Evolutionary conservation across 129 eudicot genomes (phyloP).

Genomic region (Tanacetum coccineum): DNA sequence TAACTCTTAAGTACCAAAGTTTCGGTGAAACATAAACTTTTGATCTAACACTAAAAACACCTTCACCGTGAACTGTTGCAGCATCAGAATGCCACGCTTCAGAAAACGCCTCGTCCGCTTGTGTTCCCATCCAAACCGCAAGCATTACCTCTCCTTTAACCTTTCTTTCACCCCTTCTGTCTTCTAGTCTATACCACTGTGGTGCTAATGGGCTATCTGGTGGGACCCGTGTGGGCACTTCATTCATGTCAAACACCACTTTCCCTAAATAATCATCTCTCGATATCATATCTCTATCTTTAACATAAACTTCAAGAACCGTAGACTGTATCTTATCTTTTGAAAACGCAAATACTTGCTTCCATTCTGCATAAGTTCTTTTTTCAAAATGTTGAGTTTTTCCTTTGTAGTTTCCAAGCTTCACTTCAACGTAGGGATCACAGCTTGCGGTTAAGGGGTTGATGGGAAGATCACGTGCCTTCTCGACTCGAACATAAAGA

Average conservation of each 20-base stretch:
- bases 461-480: conserved; percentile 67
- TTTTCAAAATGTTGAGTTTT: conserved; percentile 85
- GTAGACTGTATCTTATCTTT: conserved; percentile 82
- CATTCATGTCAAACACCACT: conserved; percentile 82
- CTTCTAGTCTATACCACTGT: conserved; percentile 86
- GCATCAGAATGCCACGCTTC: conserved; percentile 98
- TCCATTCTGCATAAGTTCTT: conserved; percentile 75
- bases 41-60: conserved; percentile 63
- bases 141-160: conserved; percentile 77
- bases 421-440: conserved; percentile 92
- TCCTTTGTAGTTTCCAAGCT: conserved; percentile 88
- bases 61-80: conserved; percentile 75
- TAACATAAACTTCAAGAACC: conserved; percentile 65
- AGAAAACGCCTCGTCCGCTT: conserved; percentile 95
- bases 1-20: conserved; percentile 87
- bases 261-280: conserved; percentile 78
- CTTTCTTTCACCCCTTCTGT: conserved; percentile 51
- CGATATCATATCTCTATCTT: conserved; percentile 66
- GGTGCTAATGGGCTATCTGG: conserved; percentile 97
- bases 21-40: conserved; percentile 92
- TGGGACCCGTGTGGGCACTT: conserved; percentile 80
- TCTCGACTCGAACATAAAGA: conserved; percentile 90
- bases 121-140: conserved; percentile 99
- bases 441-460: conserved; percentile 72
- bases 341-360: conserved; percentile 85